Percentiles rank a stretch among this genome's conserved stretches.
Evolutionary conservation across 495 filamentous ascomycete species (phyloP).

Genomic region (Aspergillus bridgeri): DNA sequence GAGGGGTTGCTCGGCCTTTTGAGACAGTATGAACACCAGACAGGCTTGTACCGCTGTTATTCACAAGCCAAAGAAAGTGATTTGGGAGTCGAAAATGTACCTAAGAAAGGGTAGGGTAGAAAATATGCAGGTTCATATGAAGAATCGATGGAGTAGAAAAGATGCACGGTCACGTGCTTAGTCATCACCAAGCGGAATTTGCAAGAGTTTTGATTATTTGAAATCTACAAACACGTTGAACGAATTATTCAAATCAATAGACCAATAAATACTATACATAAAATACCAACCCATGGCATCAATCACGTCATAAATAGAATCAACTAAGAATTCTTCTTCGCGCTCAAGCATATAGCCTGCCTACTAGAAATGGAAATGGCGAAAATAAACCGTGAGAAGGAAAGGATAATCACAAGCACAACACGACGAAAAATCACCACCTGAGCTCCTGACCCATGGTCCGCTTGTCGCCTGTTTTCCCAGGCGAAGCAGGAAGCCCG

Average conservation of each 20-base stretch:
- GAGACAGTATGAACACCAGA: background rate
- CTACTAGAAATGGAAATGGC: conserved; percentile 12
- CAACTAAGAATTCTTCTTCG: conserved; percentile 23
- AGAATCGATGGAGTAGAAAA: background rate
- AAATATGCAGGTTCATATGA: background rate
- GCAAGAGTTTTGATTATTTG: background rate
- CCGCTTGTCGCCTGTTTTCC: conserved; percentile 21
- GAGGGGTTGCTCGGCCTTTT: background rate
- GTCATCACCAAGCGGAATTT: background rate
- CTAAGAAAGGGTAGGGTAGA: background rate
- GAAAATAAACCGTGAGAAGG: conserved; percentile 7
- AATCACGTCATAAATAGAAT: conserved; percentile 10
- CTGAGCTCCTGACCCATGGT: conserved; percentile 14
- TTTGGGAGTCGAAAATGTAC: background rate
- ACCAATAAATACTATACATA: conserved; percentile 18
- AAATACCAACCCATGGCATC: conserved; percentile 4
- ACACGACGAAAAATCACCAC: conserved; percentile 17
- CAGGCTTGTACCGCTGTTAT: background rate
- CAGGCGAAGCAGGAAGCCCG: conserved; percentile 11
- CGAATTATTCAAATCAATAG: background rate
- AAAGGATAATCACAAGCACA: conserved; percentile 14
- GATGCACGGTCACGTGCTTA: background rate
- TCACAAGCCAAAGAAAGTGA: background rate
- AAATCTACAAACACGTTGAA: background rate
- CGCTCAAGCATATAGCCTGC: conserved; percentile 31